Evolutionary conservation across 257 asterid species (phyloP), one percentile per base, ranked within the genome.

Genomic region (Salvia miltiorrhiza): DNA sequence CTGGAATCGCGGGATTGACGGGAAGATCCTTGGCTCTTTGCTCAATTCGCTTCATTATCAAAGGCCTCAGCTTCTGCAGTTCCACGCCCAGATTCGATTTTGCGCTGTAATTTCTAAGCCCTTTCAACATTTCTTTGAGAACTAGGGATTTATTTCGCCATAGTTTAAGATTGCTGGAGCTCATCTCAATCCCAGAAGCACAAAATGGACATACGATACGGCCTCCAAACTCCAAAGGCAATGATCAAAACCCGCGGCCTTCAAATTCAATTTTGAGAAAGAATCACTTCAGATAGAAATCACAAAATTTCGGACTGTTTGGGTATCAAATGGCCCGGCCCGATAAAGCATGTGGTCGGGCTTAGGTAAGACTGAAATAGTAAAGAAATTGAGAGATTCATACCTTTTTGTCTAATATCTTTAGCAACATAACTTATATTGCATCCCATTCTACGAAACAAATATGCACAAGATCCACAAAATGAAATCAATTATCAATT

Each of bases 1-100:
- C 90, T 20, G 89, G 88, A 9, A 80, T 70, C 88, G 87, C 80
- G 11, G 71, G 76, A 50, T 49, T 80, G 67, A 86, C 67, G 9
- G 96, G 95, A 78, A 87, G 83, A 2, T 83, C 83, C 67, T 84
- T 85, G 52, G 96, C 90, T 48, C 97, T 89, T 50, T 88, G 83
- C 76, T 84, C 88, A 23, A 93, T 89, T 70, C 96, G 87, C 78
- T 82, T 86, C 67, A 88, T 65, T 62, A 93, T 86, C 95, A 87
- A 78, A 7, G 95, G 97, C 78, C 90, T 78, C 19, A 90, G 82
- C 81, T 86, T 90, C 83, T 70, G 80, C 65, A 80, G 81, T 72
- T 90, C 84, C 55, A 79, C 49, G 4, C n/a, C 30, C 21, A 65
- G 47, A 7, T 72, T 69, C 24, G 83, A 11, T 43, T 64, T 81